phyloP scores from a whole-genome alignment of 352 stramenopile genomes.

The Pythium insidiosum region DNA sequence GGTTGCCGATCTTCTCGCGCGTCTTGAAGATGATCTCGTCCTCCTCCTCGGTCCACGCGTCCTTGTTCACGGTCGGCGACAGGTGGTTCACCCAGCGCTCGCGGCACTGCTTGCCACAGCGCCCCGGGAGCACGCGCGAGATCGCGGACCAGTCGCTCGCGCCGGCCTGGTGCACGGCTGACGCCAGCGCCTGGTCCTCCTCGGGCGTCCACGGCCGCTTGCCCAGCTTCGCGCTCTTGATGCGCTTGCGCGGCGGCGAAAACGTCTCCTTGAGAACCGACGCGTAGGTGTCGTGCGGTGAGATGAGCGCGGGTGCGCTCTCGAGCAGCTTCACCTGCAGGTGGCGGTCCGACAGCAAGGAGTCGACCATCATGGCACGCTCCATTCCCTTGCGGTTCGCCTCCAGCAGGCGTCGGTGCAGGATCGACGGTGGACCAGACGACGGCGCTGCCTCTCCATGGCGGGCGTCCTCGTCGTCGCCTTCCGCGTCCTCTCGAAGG shows the following conservation, averaged over 20 bases:
- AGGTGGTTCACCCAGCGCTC: constrained; percentile 97
- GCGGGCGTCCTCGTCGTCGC: neutral
- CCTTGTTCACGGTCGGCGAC: constrained; percentile 91
- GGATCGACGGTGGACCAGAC: constrained; percentile 5
- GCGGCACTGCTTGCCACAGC: constrained; percentile 94
- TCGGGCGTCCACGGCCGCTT: constrained; percentile 60
- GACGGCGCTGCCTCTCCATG: neutral
- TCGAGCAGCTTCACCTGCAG: constrained; percentile 24
- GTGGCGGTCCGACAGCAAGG: constrained; percentile 10
- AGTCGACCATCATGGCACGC: constrained; percentile 1
- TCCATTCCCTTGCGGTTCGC: neutral
- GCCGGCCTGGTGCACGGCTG: constrained; percentile 43
- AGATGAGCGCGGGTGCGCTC: constrained; percentile 15
- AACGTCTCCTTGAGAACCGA: constrained; percentile 32
- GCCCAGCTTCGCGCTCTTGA: constrained; percentile 50
- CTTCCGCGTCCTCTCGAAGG: too few species aligned
- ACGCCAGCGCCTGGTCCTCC: constrained; percentile 48
- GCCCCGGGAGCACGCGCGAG: constrained; percentile 85
- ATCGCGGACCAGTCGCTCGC: constrained; percentile 92
- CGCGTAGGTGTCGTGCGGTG: constrained; percentile 23
- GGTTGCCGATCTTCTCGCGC: constrained; percentile 87
- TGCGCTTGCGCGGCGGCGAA: constrained; percentile 52
- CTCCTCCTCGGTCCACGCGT: constrained; percentile 90
- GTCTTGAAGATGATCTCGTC: constrained; percentile 84
- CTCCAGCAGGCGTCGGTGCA: constrained; percentile 16